Conservation (phyloP, 2,329 filamentous ascomycete species). For the Neofusicoccum umdonicola region DNA sequence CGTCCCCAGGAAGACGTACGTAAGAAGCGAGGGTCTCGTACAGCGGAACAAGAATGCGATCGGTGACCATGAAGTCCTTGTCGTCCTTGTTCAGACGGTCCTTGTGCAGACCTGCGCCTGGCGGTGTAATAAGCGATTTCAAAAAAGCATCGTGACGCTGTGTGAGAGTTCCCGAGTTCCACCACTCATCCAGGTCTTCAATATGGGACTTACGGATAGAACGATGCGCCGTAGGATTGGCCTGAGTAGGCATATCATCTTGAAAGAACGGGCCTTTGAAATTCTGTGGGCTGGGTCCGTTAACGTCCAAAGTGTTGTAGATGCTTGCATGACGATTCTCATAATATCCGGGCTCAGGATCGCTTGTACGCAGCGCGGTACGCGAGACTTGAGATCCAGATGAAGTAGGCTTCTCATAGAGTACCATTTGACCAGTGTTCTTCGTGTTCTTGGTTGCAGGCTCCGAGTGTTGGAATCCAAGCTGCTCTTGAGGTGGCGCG, state of each 20-base stretch:
- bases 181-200: slow-evolving; percentile 43
- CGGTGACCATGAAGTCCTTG: slow-evolving; percentile 24
- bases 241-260: slow-evolving; percentile 28
- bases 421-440: not conserved
- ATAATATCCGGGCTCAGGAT: slow-evolving; percentile 6
- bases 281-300: slow-evolving; percentile 32
- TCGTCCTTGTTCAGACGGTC: slow-evolving; percentile 18
- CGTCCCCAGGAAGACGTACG: slow-evolving; percentile 18
- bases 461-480: not conserved
- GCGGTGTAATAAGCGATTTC: not conserved
- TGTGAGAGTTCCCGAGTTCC: slow-evolving; percentile 25
- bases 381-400: slow-evolving; percentile 7
- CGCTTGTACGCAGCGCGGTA: not conserved
- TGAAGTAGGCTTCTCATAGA: not conserved
- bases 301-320: not conserved
- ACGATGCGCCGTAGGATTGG: slow-evolving; percentile 27
- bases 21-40: slow-evolving; percentile 45
- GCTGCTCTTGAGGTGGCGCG: not conserved
- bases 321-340: not conserved
- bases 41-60: slow-evolving; percentile 40
- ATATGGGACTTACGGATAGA: slow-evolving; percentile 28
- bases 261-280: slow-evolving; percentile 39
- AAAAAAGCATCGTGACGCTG: slow-evolving; percentile 10
- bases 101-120: slow-evolving; percentile 20
- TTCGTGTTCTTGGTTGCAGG: not conserved